These are phyloP conservation scores for Beauveria rudraprayagi DNA, from an alignment of 2,329 filamentous ascomycete species.

Conservation along the genomic window DNA sequence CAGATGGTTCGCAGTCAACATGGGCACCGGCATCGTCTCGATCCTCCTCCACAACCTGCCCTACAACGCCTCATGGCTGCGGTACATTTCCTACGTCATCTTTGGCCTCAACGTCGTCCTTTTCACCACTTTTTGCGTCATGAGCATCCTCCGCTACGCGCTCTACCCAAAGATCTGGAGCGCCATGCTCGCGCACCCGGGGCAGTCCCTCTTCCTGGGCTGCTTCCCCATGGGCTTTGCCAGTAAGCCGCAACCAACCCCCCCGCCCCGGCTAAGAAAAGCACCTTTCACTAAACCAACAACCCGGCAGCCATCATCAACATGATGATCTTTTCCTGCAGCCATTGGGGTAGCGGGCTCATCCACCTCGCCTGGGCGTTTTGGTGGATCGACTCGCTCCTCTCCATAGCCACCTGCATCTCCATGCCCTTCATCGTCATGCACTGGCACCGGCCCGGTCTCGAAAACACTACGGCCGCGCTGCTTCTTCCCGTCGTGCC, in stretches of 20 bases:
- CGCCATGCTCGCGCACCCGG: conserved; percentile 58
- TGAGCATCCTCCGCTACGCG: conserved; percentile 52
- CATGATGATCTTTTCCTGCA: conserved; percentile 53
- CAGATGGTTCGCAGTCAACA: conserved; percentile 51
- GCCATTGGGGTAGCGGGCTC: conserved; percentile 54
- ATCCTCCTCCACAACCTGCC: conserved; percentile 55
- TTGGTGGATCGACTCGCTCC: conserved; percentile 49
- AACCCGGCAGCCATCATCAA: conserved; percentile 45
- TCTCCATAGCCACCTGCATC: conserved; percentile 46
- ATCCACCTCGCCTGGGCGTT: conserved; percentile 46
- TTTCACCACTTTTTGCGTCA: conserved; percentile 44
- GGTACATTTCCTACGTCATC: conserved; percentile 51
- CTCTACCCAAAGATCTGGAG: conserved; percentile 59
- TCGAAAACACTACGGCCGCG: conserved; percentile 54
- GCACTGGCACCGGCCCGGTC: conserved; percentile 35
- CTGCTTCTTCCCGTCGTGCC: conserved; percentile 60
- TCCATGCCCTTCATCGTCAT: conserved; percentile 50
- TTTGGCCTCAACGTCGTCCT: conserved; percentile 52
- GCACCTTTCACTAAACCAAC: no score
- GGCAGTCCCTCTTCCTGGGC: conserved; percentile 60
- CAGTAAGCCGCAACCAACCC: conserved; percentile 24
- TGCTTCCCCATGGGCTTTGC: conserved; percentile 62
- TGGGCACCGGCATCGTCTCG: conserved; percentile 62
- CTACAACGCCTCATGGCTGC: conserved; percentile 49
- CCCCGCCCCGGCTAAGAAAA: not conserved